phyloP scores from a whole-genome alignment of 352 stramenopile species.

The Poterioochromonas sp. region DNA sequence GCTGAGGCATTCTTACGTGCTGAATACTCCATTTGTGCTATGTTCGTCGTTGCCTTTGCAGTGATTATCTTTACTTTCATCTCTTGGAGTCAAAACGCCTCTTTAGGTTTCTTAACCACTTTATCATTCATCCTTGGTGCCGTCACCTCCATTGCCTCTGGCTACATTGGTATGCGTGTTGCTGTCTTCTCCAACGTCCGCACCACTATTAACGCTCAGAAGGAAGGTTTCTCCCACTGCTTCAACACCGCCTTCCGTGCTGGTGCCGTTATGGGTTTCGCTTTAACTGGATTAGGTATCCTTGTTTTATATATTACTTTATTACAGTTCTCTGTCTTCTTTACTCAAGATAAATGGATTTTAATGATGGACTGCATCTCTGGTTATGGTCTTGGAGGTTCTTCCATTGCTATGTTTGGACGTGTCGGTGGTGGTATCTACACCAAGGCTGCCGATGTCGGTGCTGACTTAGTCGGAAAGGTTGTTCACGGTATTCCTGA shows the following conservation, averaged over 20 bases:
- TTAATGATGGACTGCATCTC: slow-evolving; percentile 88
- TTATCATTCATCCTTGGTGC: slow-evolving; percentile 94
- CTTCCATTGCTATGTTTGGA: slow-evolving; percentile 97
- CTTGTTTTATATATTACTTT: slow-evolving; percentile 93
- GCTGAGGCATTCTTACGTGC: slow-evolving; percentile 92
- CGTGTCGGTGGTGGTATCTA: slow-evolving; percentile 99
- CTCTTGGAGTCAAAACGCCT: slow-evolving; percentile 67
- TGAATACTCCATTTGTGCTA: slow-evolving; percentile 95
- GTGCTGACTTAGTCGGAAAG: slow-evolving; percentile 97
- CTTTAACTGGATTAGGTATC: slow-evolving; percentile 88
- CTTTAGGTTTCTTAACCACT: slow-evolving; percentile 80
- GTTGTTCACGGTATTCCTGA: slow-evolving; percentile 97
- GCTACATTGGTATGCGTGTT: slow-evolving; percentile 99
- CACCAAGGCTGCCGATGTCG: slow-evolving; percentile 98
- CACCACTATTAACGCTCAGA: slow-evolving; percentile 92
- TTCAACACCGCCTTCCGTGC: slow-evolving; percentile 93
- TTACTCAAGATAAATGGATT: slow-evolving; percentile 56
- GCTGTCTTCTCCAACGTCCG: slow-evolving; percentile 96
- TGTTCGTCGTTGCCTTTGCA: slow-evolving; percentile 80
- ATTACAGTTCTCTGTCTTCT: slow-evolving; percentile 78
- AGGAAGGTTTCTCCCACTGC: slow-evolving; percentile 52
- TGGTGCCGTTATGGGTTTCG: slow-evolving; percentile 97
- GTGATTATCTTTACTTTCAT: slow-evolving; percentile 63
- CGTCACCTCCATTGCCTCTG: slow-evolving; percentile 89
- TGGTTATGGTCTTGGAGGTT: slow-evolving; percentile 93